These are phyloP conservation scores for Lycium ferocissimum DNA, from an alignment of 257 asterid genomes.

Conservation along the genomic window DNA sequence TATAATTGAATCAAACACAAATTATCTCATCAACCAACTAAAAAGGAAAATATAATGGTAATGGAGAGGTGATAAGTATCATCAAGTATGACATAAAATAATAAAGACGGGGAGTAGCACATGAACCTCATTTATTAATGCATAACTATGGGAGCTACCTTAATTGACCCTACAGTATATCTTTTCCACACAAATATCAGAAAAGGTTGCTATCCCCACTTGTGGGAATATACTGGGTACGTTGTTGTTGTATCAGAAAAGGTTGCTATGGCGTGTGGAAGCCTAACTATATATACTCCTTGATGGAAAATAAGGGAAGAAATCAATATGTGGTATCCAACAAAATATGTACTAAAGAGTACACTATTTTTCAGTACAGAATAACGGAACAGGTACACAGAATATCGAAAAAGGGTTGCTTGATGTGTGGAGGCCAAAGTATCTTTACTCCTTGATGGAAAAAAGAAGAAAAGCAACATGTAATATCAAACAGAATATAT, in stretches of 20 bases:
- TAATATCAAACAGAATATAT: not conserved
- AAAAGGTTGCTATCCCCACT: not conserved
- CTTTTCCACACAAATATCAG: not conserved
- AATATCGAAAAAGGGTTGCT: not conserved
- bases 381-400: not conserved
- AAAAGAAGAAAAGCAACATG: not conserved
- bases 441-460: not conserved
- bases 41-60: not conserved
- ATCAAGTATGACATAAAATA: constrained; percentile 9
- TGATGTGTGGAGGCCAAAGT: not conserved
- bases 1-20: constrained; percentile 8
- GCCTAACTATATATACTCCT: not conserved
- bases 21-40: constrained; percentile 21
- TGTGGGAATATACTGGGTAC: too few species aligned
- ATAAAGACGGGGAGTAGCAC: not conserved
- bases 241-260: not conserved
- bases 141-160: constrained; percentile 3
- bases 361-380: not conserved
- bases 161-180: constrained; percentile 1
- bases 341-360: not conserved
- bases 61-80: constrained; percentile 1
- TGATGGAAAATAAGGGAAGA: not conserved
- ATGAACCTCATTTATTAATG: not conserved
- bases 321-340: not conserved
- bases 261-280: not conserved